Percentiles rank a stretch among this genome's conserved stretches.
Conservation (phyloP, 2,329 filamentous ascomycete species). For the Sclerotinia trifoliorum region DNA sequence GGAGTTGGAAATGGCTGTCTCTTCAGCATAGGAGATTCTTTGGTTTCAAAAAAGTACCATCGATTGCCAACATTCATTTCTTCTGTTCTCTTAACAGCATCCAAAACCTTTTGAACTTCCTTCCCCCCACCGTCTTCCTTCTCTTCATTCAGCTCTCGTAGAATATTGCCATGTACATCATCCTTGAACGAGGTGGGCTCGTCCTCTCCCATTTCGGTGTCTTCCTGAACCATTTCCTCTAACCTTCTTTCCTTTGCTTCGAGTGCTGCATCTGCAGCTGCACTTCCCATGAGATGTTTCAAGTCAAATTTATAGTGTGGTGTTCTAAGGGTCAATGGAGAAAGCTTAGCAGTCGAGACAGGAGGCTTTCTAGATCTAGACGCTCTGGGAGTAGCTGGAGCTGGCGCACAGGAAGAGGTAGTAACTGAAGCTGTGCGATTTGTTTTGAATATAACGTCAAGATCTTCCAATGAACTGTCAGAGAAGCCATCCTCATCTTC, state of each 20-base stretch:
- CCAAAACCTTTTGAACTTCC: constrained; percentile 46
- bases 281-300: constrained; percentile 59
- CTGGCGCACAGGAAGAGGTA: background rate
- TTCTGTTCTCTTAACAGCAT: constrained; percentile 61
- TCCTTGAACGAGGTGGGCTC: constrained; percentile 1
- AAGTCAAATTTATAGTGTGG: constrained; percentile 63
- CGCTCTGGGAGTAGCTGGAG: constrained; percentile 24
- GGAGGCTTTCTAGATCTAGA: constrained; percentile 25
- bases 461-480: constrained; percentile 52
- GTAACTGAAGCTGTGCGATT: constrained; percentile 25
- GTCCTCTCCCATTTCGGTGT: constrained; percentile 13
- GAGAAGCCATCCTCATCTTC: constrained; percentile 53
- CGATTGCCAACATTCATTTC: constrained; percentile 51
- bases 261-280: constrained; percentile 57
- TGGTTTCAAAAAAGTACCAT: constrained; percentile 57
- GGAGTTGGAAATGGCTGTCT: constrained; percentile 34
- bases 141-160: constrained; percentile 33
- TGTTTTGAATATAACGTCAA: constrained; percentile 43
- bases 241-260: constrained; percentile 52
- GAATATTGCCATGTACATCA: constrained; percentile 8
- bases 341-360: constrained; percentile 46
- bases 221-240: constrained; percentile 36
- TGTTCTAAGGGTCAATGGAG: constrained; percentile 43
- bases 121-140: constrained; percentile 42
- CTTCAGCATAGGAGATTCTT: constrained; percentile 23